Conservation (phyloP, 2,329 filamentous ascomycete species). For the Botryotinia narcissicola region DNA sequence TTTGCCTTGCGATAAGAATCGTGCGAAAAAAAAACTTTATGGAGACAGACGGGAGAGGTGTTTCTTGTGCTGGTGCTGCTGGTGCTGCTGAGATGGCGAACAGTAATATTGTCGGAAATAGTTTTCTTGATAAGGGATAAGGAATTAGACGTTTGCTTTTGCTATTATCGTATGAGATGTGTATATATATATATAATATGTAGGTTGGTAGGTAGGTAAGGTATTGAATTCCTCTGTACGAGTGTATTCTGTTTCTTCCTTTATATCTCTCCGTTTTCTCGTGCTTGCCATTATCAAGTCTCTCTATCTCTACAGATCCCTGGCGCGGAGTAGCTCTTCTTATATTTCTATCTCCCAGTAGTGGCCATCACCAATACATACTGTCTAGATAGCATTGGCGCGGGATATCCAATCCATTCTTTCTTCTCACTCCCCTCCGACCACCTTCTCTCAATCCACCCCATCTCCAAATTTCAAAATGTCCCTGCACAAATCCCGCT, state of each 20-base stretch:
- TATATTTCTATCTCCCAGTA: not conserved
- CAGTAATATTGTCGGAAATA: not conserved
- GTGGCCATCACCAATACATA: too few relatives aligned
- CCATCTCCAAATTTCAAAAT: not conserved
- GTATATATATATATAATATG: not conserved
- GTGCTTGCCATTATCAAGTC: not conserved
- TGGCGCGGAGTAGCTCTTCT: not conserved
- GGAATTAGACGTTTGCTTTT: not conserved
- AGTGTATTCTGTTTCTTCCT: not conserved
- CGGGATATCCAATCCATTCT: not conserved
- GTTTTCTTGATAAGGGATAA: constrained; percentile 11
- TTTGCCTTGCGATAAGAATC: not conserved
- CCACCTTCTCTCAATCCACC: not conserved
- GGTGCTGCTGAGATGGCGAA: not conserved
- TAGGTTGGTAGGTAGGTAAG: not conserved
- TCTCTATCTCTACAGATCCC: not conserved
- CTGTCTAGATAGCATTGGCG: not conserved
- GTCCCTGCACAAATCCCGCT: not conserved
- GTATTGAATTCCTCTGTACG: not conserved
- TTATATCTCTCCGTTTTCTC: not conserved
- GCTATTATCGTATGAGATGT: not conserved
- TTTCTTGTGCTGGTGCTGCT: not conserved
- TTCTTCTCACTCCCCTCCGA: not conserved
- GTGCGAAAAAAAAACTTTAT: not conserved
- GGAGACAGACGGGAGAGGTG: not conserved